Evolutionary conservation across 2,329 filamentous ascomycete species (phyloP), one percentile per base, ranked within the genome.

Genomic region (Monosporascus ibericus): DNA sequence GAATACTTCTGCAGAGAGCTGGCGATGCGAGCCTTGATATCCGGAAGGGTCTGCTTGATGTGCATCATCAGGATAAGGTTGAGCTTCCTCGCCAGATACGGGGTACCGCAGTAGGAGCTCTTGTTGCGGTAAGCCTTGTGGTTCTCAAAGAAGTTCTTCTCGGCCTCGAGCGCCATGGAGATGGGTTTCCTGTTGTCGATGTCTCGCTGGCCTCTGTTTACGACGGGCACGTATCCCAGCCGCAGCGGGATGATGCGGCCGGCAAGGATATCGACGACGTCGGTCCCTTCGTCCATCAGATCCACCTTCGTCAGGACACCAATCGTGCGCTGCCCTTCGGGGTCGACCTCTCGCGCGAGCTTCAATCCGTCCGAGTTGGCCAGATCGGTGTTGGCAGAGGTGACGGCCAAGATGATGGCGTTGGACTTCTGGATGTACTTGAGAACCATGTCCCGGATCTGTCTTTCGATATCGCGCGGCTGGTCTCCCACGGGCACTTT

Each of bases 61-160:
- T 99, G 94, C 94, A 99, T 99, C 92, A 99, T 97, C 62, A 99
- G 81, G 67, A 99, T 97, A 65, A 99, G 79, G 74, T 99, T 99
- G 55, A 99, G 83, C 75, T 99, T 99, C 62, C 92, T 86, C 4
- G 94, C 94, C 55, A 99, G 79, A 68, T 99, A 99, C 4, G 94
- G 94, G 3, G 94, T 99, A 70, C 94, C 94, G 72, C 94, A 99
- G 79, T 99, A 99, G 6, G 92, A 89, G 68, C 90, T 92, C 84
- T 99, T 99, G 75, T 97, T 99, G 55, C 92, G 84, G 74, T 99
- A 99, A 36, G 94, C 92, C 76, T 95, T 95, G 81, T 99, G 94
- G 72, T 92, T 92, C 65, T 99, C 94, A 70, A 99, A 99, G 72
- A 96, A 99, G 69, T 88, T 87, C 80, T 90, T 95, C 78, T 99